Conservation (phyloP, 192 early-diverging fungal species). For the Gonapodya prolifera region DNA sequence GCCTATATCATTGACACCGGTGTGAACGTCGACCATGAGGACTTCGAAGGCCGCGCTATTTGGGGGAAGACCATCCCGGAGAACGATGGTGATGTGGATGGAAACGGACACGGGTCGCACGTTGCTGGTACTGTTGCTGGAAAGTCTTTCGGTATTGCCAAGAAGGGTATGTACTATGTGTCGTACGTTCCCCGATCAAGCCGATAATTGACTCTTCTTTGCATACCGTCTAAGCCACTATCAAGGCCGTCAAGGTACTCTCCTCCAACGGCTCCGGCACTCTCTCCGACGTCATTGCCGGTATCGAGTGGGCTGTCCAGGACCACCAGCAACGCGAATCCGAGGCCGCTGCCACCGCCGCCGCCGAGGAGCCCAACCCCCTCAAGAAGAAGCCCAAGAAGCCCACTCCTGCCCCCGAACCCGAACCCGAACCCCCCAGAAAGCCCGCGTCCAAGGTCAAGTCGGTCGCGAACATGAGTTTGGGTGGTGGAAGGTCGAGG, state of each 20-base stretch:
- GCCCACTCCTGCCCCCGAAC: conserved; percentile 11
- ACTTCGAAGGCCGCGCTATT: conserved; percentile 81
- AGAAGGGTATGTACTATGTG: conserved; percentile 28
- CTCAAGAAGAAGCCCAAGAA: conserved; percentile 32
- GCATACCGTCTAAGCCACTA: conserved; percentile 23
- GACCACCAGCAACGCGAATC: conserved; percentile 39
- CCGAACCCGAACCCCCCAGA: not conserved
- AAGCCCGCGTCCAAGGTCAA: conserved; percentile 22
- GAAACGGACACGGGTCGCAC: conserved; percentile 60
- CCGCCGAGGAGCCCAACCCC: conserved; percentile 20
- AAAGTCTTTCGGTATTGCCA: conserved; percentile 75
- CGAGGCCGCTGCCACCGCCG: too few species aligned
- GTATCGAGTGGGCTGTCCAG: conserved; percentile 53
- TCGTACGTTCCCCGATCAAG: not conserved
- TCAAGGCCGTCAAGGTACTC: conserved; percentile 90
- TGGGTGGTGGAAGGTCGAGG: conserved; percentile 71
- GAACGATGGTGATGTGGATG: conserved; percentile 34
- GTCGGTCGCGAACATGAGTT: conserved; percentile 86
- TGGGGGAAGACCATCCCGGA: conserved; percentile 27
- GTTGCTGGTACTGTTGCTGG: conserved; percentile 82
- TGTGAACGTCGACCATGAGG: conserved; percentile 64
- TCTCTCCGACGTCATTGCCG: conserved; percentile 78
- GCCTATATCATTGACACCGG: conserved; percentile 97
- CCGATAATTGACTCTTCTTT: not conserved
- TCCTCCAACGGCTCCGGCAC: conserved; percentile 78